Evolutionary conservation across 306 rosid genomes (phyloP).

Genomic region (Vigna mungo): DNA sequence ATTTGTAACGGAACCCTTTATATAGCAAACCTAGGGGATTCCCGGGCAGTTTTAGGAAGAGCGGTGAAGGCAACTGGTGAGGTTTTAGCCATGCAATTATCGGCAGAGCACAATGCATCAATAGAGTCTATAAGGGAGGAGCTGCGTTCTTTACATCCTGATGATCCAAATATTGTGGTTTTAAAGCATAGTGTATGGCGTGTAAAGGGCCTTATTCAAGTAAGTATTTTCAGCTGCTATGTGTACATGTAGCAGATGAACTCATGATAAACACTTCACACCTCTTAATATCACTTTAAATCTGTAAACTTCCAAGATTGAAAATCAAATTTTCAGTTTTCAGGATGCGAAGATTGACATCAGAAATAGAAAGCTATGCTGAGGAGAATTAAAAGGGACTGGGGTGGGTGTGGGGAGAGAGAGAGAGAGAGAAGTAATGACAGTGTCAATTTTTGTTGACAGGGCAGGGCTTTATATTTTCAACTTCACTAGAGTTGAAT

Average conservation of each 20-base stretch:
- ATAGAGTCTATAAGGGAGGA: constrained; percentile 84
- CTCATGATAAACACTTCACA: constrained; percentile 20
- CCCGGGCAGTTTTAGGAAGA: constrained; percentile 95
- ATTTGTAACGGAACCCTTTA: constrained; percentile 74
- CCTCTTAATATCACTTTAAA: constrained; percentile 17
- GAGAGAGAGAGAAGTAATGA: not conserved
- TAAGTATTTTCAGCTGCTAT: constrained; percentile 39
- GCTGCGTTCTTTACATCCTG: constrained; percentile 86
- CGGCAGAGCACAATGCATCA: constrained; percentile 79
- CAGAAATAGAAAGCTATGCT: not conserved
- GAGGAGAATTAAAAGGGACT: not conserved
- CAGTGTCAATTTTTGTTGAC: not conserved
- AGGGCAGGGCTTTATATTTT: not conserved
- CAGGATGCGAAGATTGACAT: constrained; percentile 29
- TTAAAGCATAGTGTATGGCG: constrained; percentile 95
- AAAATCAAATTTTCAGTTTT: constrained; percentile 25
- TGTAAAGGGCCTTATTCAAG: constrained; percentile 91
- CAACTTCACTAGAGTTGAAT: not conserved
- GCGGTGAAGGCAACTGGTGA: constrained; percentile 77
- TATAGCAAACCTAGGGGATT: constrained; percentile 86
- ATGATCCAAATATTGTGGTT: constrained; percentile 80
- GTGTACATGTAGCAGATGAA: not conserved
- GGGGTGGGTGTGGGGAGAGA: not conserved
- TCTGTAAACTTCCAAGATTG: not conserved
- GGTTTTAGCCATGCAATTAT: constrained; percentile 76